A percentile compares a stretch with the other conserved stretches of the same genome.
These are phyloP conservation scores for Lipomyces anomalus DNA, from an alignment of 805 yeast species.

Conservation along the genomic window DNA sequence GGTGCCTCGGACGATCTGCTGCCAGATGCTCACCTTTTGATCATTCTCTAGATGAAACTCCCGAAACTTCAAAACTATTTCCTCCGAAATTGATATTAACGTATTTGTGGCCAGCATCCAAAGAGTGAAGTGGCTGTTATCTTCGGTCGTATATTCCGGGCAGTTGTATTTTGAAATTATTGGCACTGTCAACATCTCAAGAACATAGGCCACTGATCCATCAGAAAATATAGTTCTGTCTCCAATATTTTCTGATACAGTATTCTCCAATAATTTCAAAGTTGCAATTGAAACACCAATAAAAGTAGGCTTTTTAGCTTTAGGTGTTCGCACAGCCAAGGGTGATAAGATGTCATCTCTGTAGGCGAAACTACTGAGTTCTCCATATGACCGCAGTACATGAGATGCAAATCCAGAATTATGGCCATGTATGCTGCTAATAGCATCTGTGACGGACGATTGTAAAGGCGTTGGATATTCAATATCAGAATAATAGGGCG, in stretches of 20 bases:
- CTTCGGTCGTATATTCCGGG: conserved; percentile 8
- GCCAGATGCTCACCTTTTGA: conserved; percentile 27
- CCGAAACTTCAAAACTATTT: too few relatives aligned
- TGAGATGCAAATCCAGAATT: conserved; percentile 12
- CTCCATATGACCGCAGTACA: conserved; percentile 12
- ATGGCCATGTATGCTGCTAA: conserved; percentile 30
- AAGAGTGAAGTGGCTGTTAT: conserved; percentile 7
- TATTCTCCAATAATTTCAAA: conserved; percentile 7
- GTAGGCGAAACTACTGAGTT: conserved; percentile 22
- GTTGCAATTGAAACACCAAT: conserved; percentile 16
- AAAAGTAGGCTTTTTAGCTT: conserved; percentile 17
- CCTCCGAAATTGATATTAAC: conserved; percentile 28
- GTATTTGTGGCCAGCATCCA: conserved; percentile 23
- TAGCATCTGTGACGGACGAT: conserved; percentile 45
- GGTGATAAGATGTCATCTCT: conserved; percentile 2
- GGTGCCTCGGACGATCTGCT: conserved; percentile 31
- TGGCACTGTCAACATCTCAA: conserved; percentile 21
- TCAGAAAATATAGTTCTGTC: conserved; percentile 10
- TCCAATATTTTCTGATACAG: conserved; percentile 4
- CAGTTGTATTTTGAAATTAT: conserved; percentile 18
- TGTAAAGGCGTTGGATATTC: conserved; percentile 61
- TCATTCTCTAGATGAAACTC: conserved; percentile 37
- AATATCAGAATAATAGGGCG: conserved; percentile 51
- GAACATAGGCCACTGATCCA: conserved; percentile 22
- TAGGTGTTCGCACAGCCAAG: conserved; percentile 8